Conservation (phyloP, 768 basidiomycete species). For the Hirschioporus abietinus region DNA sequence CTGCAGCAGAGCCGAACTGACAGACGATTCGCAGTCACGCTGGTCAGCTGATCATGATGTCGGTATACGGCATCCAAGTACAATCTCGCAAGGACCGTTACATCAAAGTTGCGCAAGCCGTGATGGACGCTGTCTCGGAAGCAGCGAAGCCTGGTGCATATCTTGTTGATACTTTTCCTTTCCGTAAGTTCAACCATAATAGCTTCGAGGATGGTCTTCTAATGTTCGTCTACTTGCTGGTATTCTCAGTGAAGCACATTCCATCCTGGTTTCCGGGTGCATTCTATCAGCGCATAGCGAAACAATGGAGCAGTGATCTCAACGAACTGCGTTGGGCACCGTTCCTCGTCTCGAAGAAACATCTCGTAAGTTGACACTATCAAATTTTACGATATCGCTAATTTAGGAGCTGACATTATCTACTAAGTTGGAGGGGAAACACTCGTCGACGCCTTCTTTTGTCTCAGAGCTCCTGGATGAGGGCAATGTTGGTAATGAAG, state of each 20-base stretch:
- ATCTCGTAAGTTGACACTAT: neutral
- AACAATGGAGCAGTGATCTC: slow-evolving; percentile 18
- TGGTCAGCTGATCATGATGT: slow-evolving; percentile 31
- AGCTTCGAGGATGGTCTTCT: slow-evolving; percentile 34
- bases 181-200: slow-evolving; percentile 23
- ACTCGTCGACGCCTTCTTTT: slow-evolving; percentile 18
- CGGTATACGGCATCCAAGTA: slow-evolving; percentile 37
- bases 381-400: neutral
- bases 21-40: slow-evolving; percentile 21
- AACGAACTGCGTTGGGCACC: slow-evolving; percentile 4
- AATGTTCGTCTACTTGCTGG: no score
- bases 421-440: slow-evolving; percentile 24
- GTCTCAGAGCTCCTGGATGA: neutral
- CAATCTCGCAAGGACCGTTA: slow-evolving; percentile 31
- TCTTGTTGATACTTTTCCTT: slow-evolving; percentile 24
- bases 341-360: neutral
- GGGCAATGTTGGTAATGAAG: slow-evolving; percentile 7
- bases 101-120: slow-evolving; percentile 23
- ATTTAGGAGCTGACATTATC: slow-evolving; percentile 18
- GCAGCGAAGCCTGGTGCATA: slow-evolving; percentile 9
- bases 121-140: slow-evolving; percentile 15
- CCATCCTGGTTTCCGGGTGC: slow-evolving; percentile 31
- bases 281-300: slow-evolving; percentile 27
- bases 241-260: slow-evolving; percentile 27
- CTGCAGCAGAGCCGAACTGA: slow-evolving; percentile 8